phyloP scores from a whole-genome alignment of 495 filamentous ascomycete species.

The Penicillium canariense region DNA sequence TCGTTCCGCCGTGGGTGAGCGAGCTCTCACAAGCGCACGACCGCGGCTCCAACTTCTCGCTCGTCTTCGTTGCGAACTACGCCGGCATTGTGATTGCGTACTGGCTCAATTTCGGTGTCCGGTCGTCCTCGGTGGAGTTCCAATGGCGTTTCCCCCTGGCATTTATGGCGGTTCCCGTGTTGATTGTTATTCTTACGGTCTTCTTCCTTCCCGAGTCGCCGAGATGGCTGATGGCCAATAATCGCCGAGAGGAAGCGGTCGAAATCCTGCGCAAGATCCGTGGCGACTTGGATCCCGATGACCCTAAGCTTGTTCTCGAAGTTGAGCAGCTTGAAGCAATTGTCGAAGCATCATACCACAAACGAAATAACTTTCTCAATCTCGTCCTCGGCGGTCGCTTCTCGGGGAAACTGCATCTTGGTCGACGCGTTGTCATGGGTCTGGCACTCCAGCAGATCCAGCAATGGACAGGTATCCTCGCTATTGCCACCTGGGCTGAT shows the following conservation, averaged over 20 bases:
- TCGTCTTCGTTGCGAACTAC: slow-evolving; percentile 47
- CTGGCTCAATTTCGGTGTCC: slow-evolving; percentile 36
- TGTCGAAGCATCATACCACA: slow-evolving; percentile 8
- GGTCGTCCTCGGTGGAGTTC: slow-evolving; percentile 3
- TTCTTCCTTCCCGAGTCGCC: slow-evolving; percentile 56
- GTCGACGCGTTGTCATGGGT: slow-evolving; percentile 10
- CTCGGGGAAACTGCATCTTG: slow-evolving; percentile 11
- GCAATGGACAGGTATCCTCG: slow-evolving; percentile 7
- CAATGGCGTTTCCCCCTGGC: slow-evolving; percentile 50
- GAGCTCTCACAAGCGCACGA: slow-evolving; percentile 34
- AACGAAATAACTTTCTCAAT: slow-evolving; percentile 10
- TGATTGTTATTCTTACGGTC: slow-evolving; percentile 34
- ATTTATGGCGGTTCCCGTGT: slow-evolving; percentile 47
- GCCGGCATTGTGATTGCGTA: slow-evolving; percentile 37
- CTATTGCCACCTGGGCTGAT: slow-evolving; percentile 9
- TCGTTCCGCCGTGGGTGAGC: slow-evolving; percentile 42
- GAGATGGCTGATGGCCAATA: slow-evolving; percentile 41
- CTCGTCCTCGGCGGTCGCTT: slow-evolving; percentile 5
- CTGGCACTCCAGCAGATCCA: slow-evolving; percentile 7
- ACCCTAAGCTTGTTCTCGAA: slow-evolving; percentile 2
- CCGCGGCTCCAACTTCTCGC: slow-evolving; percentile 33
- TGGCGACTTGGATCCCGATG: slow-evolving; percentile 6
- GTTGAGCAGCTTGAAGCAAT: slow-evolving; percentile 7
- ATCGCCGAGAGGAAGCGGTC: slow-evolving; percentile 32
- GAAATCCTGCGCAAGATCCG: slow-evolving; percentile 21